Conservation (phyloP, 2,329 filamentous ascomycete species). For the Epichloe brachyelytri region DNA sequence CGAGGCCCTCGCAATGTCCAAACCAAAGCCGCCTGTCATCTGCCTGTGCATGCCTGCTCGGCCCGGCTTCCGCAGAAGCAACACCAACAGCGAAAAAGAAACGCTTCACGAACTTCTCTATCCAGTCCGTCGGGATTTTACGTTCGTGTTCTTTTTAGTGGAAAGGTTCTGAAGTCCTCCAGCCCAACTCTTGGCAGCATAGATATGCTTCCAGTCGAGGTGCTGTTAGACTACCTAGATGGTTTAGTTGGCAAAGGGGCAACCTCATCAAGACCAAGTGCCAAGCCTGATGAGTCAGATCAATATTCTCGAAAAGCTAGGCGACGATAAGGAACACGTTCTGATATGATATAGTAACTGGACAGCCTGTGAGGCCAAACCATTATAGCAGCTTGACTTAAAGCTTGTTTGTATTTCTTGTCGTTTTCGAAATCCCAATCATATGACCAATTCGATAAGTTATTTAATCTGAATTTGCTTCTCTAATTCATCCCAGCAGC, state of each 20-base stretch:
- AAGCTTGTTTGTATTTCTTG: background rate
- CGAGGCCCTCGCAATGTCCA: conserved; percentile 14
- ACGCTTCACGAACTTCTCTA: background rate
- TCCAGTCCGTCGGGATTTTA: conserved; percentile 26
- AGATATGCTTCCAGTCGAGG: conserved; percentile 57
- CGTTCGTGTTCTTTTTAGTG: conserved; percentile 59
- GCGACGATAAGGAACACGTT: background rate
- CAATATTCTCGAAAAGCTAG: conserved; percentile 5
- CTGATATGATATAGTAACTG: background rate
- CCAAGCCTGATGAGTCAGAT: background rate
- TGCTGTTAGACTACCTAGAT: conserved; percentile 57
- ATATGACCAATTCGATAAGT: background rate
- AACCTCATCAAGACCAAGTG: conserved; percentile 27
- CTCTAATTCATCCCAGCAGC: conserved; percentile 64
- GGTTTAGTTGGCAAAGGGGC: conserved; percentile 47
- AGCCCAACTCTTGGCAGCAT: conserved; percentile 54
- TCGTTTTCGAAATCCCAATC: background rate
- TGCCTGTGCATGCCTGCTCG: conserved; percentile 16
- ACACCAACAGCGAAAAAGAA: background rate
- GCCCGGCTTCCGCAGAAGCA: conserved; percentile 2
- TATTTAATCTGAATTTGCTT: conserved; percentile 16
- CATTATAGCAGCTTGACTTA: background rate
- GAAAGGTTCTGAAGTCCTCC: conserved; percentile 52
- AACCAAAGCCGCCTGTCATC: conserved; percentile 12
- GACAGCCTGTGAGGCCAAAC: background rate